A percentile compares a stretch with the other conserved stretches of the same genome.
phyloP scores from a whole-genome alignment of 75 land plant species.

The Cryptomeria japonica region DNA sequence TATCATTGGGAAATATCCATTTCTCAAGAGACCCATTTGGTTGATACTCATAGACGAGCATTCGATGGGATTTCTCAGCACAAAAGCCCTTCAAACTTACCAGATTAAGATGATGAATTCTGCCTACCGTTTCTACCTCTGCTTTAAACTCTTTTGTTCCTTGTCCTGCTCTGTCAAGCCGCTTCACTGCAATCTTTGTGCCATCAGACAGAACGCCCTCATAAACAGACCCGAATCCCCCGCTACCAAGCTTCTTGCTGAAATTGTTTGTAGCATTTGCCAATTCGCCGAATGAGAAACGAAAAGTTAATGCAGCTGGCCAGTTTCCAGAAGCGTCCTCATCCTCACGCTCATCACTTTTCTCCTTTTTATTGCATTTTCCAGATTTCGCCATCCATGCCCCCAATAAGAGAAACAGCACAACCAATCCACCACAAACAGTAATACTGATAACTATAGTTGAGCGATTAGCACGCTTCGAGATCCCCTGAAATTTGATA shows the following conservation, averaged over 20 bases:
- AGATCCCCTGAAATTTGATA: not conserved
- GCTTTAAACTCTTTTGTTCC: constrained; percentile 32
- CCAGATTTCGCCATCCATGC: not conserved
- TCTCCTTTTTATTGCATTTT: not conserved
- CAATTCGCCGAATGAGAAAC: constrained; percentile 19
- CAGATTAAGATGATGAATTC: constrained; percentile 42
- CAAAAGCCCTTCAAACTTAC: not conserved
- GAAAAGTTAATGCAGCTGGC: constrained; percentile 18
- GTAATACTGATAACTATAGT: not conserved
- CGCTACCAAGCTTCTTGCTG: constrained; percentile 25
- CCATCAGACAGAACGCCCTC: constrained; percentile 18
- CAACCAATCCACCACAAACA: not conserved
- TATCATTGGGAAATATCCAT: not conserved
- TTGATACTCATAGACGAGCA: not conserved
- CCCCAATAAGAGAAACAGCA: not conserved
- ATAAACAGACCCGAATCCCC: constrained; percentile 29
- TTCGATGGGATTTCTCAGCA: not conserved
- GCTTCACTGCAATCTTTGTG: constrained; percentile 24
- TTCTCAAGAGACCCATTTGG: constrained; percentile 1
- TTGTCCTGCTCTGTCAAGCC: not conserved
- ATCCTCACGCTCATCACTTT: constrained; percentile 10
- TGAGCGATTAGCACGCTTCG: not conserved
- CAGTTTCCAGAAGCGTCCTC: not conserved
- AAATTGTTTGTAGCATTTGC: constrained; percentile 18
- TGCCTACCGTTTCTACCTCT: constrained; percentile 36